These are phyloP conservation scores for Colletotrichum tropicale DNA, from an alignment of 2,329 filamentous ascomycete genomes.

Conservation along the genomic window DNA sequence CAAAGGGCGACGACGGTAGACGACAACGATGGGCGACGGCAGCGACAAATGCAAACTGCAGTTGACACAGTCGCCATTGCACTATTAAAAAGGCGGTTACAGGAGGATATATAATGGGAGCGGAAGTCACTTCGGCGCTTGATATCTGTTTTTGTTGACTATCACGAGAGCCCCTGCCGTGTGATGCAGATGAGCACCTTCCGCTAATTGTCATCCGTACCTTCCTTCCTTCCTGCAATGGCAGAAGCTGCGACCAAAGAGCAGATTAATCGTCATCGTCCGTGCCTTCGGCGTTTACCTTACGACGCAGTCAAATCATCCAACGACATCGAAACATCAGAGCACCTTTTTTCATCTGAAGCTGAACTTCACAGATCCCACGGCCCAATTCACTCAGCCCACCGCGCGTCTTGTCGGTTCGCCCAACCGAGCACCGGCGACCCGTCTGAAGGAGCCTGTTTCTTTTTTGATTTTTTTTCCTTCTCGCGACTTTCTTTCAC, in stretches of 20 bases:
- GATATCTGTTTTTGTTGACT: not conserved
- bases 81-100: no score
- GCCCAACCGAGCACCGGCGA: not conserved
- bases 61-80: no score
- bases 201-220: not conserved
- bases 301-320: not conserved
- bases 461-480: not conserved
- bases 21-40: no score
- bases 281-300: not conserved
- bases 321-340: not conserved
- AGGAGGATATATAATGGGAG: no score
- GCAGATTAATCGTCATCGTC: not conserved
- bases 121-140: no score
- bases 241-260: not conserved
- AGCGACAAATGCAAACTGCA: no score
- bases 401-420: not conserved
- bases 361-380: not conserved
- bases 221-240: not conserved
- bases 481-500: not conserved
- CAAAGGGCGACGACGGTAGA: no score
- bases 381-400: not conserved
- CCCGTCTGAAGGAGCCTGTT: not conserved
- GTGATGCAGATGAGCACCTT: not conserved
- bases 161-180: not conserved
- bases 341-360: slow-evolving; percentile 19